A percentile compares a stretch with the other conserved stretches of the same genome.
Evolutionary conservation across 2,329 filamentous ascomycete species (phyloP).

Genomic region (Fusarium miscanthi): DNA sequence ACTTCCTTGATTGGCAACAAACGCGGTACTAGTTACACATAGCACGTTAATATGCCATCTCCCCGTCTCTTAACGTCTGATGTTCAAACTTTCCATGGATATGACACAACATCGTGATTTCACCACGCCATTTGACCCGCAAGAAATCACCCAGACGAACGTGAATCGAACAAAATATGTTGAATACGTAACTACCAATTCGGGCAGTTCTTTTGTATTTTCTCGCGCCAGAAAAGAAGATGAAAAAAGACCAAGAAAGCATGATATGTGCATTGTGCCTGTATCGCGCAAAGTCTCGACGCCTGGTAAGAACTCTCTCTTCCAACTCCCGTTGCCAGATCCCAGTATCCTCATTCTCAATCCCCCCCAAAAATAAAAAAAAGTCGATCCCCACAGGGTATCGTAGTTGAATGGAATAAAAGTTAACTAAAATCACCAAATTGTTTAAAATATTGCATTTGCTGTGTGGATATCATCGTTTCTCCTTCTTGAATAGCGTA

Average conservation of each 20-base stretch:
- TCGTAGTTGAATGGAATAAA: slow-evolving; percentile 38
- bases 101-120: not conserved
- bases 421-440: slow-evolving; percentile 35
- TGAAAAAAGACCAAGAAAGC: slow-evolving; percentile 28
- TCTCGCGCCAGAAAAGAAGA: slow-evolving; percentile 27
- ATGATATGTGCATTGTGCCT: slow-evolving; percentile 35
- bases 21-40: slow-evolving; percentile 18
- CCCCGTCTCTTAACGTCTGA: not conserved
- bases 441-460: slow-evolving; percentile 30
- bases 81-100: not conserved
- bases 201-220: slow-evolving; percentile 31
- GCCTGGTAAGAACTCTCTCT: slow-evolving; percentile 44
- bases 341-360: slow-evolving; percentile 37
- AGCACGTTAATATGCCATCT: slow-evolving; percentile 6
- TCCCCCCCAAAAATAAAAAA: slow-evolving; percentile 35
- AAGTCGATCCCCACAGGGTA: slow-evolving; percentile 23
- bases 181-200: slow-evolving; percentile 10
- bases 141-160: not conserved
- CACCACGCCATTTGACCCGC: not conserved
- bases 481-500: slow-evolving; percentile 6
- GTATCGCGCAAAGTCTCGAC: slow-evolving; percentile 39
- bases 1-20: slow-evolving; percentile 5
- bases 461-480: slow-evolving; percentile 34
- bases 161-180: not conserved
- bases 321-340: slow-evolving; percentile 48